These are phyloP conservation scores for Naganishia vishniacii DNA, from an alignment of 768 basidiomycete genomes.

Conservation along the genomic window DNA sequence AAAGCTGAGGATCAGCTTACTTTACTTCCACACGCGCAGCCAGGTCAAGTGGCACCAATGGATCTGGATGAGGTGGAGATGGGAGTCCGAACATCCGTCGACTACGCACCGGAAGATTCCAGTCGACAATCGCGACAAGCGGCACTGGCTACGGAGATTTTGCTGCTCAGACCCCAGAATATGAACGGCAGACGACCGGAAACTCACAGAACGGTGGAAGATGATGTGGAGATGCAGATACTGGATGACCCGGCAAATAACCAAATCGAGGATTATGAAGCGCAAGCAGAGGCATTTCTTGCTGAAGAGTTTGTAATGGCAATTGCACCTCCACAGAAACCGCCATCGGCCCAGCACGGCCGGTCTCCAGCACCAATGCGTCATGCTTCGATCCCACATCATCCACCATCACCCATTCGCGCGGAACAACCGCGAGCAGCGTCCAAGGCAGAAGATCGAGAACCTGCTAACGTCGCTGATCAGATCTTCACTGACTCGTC, in stretches of 20 bases:
- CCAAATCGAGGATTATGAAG: neutral
- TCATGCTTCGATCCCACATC: neutral
- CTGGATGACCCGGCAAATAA: neutral
- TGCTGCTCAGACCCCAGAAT: neutral
- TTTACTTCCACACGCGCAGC: neutral
- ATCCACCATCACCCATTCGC: neutral
- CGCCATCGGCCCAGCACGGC: neutral
- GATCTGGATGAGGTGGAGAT: neutral
- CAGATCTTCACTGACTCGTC: neutral
- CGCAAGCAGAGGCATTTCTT: neutral
- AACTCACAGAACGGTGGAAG: neutral
- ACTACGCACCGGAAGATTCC: neutral
- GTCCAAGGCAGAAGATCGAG: neutral
- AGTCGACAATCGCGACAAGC: neutral
- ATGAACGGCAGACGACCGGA: neutral
- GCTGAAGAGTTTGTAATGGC: neutral
- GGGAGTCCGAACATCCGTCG: neutral
- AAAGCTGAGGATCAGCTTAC: neutral
- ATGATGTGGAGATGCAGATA: constrained; percentile 3
- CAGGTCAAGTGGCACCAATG: neutral
- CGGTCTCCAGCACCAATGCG: neutral
- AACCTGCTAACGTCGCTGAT: neutral
- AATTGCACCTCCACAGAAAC: neutral
- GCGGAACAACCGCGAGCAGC: neutral
- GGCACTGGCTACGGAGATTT: neutral